Evolutionary conservation across 2,329 filamentous ascomycete species (phyloP).

Genomic region (Colletotrichum camelliae): DNA sequence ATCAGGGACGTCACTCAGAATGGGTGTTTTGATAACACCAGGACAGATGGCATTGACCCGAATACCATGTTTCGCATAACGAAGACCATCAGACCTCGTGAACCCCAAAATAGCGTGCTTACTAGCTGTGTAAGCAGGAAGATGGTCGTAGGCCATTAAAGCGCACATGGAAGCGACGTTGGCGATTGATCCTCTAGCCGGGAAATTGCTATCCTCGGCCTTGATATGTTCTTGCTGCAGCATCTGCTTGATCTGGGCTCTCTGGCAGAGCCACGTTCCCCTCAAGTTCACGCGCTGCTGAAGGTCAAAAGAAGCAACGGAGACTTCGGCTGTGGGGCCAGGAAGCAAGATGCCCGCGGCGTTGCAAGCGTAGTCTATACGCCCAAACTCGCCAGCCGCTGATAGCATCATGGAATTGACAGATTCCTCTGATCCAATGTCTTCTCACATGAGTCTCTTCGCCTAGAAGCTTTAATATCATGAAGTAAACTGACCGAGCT

Average conservation of each 20-base stretch:
- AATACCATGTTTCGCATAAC: not conserved
- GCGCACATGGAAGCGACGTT: not conserved
- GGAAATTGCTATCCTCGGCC: not conserved
- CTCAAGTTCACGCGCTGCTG: not conserved
- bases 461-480: no score
- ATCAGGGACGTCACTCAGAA: not conserved
- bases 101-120: not conserved
- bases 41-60: not conserved
- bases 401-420: not conserved
- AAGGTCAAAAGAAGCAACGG: not conserved
- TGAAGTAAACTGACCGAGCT: not conserved
- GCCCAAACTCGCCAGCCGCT: fast-evolving
- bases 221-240: not conserved
- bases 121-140: not conserved
- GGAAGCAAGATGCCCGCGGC: not conserved
- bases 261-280: not conserved
- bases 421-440: not conserved
- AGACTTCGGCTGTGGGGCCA: not conserved
- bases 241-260: not conserved
- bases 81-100: not conserved
- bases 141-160: not conserved
- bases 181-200: not conserved
- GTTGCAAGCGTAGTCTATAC: not conserved
- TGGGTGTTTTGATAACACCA: not conserved
- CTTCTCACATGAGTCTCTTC: not conserved